Percentiles rank a stretch among this genome's conserved stretches.
These are phyloP conservation scores for Moesziomyces antarcticus DNA, from an alignment of 1,284 basidiomycete genomes.

Conservation along the genomic window DNA sequence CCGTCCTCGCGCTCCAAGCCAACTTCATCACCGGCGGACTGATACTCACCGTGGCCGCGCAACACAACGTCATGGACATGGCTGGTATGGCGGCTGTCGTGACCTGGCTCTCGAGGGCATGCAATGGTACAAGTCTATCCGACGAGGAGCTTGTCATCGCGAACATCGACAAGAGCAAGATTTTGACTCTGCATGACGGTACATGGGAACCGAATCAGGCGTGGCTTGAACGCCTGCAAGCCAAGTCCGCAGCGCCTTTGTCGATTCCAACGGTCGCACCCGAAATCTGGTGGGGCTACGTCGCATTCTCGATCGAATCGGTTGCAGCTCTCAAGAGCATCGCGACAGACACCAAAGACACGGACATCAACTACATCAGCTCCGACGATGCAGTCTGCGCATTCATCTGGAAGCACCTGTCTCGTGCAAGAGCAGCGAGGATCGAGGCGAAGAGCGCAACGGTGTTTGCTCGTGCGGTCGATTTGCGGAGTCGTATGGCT, in stretches of 20 bases:
- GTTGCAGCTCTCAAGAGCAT: not conserved
- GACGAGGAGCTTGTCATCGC: slow-evolving; percentile 1
- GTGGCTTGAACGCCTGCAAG: slow-evolving; percentile 1
- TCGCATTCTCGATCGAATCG: not conserved
- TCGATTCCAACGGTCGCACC: not conserved
- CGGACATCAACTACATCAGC: slow-evolving; percentile 1
- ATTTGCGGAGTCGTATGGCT: slow-evolving; percentile 2
- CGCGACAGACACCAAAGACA: slow-evolving; percentile 1
- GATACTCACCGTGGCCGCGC: slow-evolving; percentile 1
- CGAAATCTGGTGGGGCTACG: not conserved
- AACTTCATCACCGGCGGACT: slow-evolving; percentile 1
- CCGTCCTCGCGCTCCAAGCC: slow-evolving; percentile 1
- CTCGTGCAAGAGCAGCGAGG: slow-evolving; percentile 3
- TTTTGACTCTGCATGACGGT: not conserved
- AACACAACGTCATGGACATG: slow-evolving; percentile 13
- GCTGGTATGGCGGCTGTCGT: slow-evolving; percentile 1
- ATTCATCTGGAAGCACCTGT: slow-evolving; percentile 5
- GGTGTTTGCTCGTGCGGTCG: slow-evolving; percentile 7
- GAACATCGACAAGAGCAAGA: slow-evolving; percentile 6
- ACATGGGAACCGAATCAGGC: not conserved
- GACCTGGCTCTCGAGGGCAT: slow-evolving; percentile 7
- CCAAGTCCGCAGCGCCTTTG: not conserved
- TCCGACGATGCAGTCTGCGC: slow-evolving; percentile 7
- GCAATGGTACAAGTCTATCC: not conserved
- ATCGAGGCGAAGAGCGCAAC: not conserved